Percentiles rank a stretch among this genome's conserved stretches.
Conservation (phyloP, 2,329 filamentous ascomycete genomes). For the Sclerotinia trifoliorum region DNA sequence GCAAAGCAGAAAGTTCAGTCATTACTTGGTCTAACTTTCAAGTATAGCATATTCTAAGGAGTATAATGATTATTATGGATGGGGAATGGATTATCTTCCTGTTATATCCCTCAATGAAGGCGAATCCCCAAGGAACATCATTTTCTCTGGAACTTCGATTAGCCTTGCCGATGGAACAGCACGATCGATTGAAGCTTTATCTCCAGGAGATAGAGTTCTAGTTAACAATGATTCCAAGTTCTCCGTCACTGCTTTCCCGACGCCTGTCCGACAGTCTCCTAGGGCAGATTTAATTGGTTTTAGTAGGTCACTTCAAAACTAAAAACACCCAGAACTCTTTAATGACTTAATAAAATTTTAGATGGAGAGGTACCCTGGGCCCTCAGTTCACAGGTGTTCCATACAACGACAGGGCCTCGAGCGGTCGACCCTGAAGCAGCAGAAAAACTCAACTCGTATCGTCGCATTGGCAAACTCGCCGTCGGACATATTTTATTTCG, state of each 20-base stretch:
- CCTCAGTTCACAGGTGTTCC: neutral
- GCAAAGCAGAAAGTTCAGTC: too few species aligned
- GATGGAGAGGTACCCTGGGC: neutral
- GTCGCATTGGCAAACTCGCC: slow-evolving; percentile 5
- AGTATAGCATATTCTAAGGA: neutral
- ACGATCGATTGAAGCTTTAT: neutral
- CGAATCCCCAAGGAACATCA: neutral
- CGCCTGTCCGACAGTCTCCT: neutral
- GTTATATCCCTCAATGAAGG: neutral
- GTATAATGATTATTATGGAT: neutral
- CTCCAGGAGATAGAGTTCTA: neutral
- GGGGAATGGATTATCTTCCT: neutral
- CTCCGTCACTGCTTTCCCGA: neutral
- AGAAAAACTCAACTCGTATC: neutral
- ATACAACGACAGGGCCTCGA: neutral
- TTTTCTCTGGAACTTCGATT: neutral
- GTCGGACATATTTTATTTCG: neutral
- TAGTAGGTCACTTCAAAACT: neutral
- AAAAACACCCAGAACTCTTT: neutral
- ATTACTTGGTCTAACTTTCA: neutral
- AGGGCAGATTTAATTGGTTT: neutral
- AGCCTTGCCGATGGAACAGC: neutral
- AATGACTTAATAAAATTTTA: neutral
- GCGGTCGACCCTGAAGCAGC: neutral
- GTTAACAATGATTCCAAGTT: neutral